A percentile compares a stretch with the other conserved stretches of the same genome.
Conservation (phyloP, 306 rosid species). For the Pueraria montana region DNA sequence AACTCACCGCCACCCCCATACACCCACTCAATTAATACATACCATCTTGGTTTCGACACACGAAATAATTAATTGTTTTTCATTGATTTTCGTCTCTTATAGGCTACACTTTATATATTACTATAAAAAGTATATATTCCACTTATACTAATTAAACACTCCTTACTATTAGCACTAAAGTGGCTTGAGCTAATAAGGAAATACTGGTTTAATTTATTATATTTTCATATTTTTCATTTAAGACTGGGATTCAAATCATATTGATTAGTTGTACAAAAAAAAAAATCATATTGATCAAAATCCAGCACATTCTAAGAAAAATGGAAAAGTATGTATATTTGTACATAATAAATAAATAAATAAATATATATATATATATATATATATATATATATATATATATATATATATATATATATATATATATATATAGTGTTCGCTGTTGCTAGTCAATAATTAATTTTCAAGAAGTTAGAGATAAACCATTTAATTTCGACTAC, state of each 20-base stretch:
- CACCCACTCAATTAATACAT: constrained; percentile 30
- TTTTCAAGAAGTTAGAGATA: neutral
- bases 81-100: constrained; percentile 31
- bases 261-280: neutral
- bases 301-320: neutral
- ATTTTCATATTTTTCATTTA: constrained; percentile 24
- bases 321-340: neutral
- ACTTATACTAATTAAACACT: constrained; percentile 39
- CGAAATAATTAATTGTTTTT: neutral
- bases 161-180: constrained; percentile 36
- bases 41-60: constrained; percentile 11
- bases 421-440: too few species aligned
- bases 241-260: constrained; percentile 11
- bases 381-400: too few species aligned
- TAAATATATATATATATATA: too few species aligned
- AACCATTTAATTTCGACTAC: constrained; percentile 2
- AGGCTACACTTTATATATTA: constrained; percentile 20
- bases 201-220: constrained; percentile 17
- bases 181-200: constrained; percentile 4
- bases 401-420: too few species aligned
- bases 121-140: constrained; percentile 19
- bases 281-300: neutral
- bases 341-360: neutral
- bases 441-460: constrained; percentile 7
- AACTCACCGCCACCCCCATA: too few species aligned